phyloP scores from a whole-genome alignment of 495 filamentous ascomycete species.

The Xylaria cubensis region DNA sequence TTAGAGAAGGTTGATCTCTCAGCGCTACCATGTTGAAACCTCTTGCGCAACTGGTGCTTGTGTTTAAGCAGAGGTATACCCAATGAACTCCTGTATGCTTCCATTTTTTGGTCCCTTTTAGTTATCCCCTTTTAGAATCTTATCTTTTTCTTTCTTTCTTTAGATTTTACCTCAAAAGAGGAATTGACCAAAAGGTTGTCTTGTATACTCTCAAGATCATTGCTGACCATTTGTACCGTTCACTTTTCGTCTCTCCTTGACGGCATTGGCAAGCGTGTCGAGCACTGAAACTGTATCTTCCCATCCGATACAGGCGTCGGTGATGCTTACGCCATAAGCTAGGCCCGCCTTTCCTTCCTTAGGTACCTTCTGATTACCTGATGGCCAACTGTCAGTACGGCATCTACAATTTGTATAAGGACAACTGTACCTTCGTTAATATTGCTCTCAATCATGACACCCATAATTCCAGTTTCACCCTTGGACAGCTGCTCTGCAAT shows the following conservation, averaged over 20 bases:
- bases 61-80: background rate
- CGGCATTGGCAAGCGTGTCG: constrained; percentile 78
- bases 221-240: constrained; percentile 28
- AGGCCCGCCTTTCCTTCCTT: constrained; percentile 86
- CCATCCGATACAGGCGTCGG: constrained; percentile 96
- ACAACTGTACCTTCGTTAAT: constrained; percentile 80
- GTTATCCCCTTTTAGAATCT: background rate
- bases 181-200: background rate
- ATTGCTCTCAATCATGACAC: constrained; percentile 98
- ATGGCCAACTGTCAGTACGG: constrained; percentile 22
- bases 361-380: constrained; percentile 91
- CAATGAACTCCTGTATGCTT: background rate
- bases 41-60: background rate
- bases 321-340: constrained; percentile 96
- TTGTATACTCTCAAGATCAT: background rate
- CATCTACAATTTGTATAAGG: background rate
- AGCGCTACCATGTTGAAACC: background rate
- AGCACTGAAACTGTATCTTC: constrained; percentile 88
- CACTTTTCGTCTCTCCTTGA: constrained; percentile 68
- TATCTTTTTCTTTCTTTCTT: background rate
- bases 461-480: constrained; percentile 90
- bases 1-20: background rate
- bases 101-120: background rate
- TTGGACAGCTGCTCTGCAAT: constrained; percentile 83
- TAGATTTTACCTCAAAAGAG: background rate